These are phyloP conservation scores for Aspergillus mulundensis DNA, from an alignment of 495 filamentous ascomycete genomes.

Conservation along the genomic window DNA sequence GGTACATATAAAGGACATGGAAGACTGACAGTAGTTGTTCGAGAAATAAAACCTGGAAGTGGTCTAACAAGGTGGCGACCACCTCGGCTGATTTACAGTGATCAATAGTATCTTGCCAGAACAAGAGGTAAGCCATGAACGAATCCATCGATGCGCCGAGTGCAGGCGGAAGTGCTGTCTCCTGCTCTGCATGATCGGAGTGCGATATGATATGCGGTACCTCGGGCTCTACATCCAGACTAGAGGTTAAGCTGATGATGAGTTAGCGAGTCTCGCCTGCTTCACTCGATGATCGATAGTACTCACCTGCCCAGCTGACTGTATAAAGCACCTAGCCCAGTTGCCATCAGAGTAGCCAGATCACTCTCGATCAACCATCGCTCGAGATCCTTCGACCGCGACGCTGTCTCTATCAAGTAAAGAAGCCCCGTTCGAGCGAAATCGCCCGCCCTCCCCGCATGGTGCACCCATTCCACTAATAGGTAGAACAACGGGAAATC, in stretches of 20 bases:
- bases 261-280: background rate
- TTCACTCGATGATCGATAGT: background rate
- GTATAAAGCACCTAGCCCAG: slow-evolving; percentile 89
- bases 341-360: slow-evolving; percentile 94
- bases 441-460: slow-evolving; percentile 87
- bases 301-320: slow-evolving; percentile 82
- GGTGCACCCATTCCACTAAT: slow-evolving; percentile 91
- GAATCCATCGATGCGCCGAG: slow-evolving; percentile 82
- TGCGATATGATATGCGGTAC: slow-evolving; percentile 78
- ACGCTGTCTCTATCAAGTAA: slow-evolving; percentile 92
- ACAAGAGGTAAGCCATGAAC: slow-evolving; percentile 89
- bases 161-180: slow-evolving; percentile 38
- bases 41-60: slow-evolving; percentile 95
- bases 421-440: slow-evolving; percentile 95
- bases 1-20: background rate
- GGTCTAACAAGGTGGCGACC: slow-evolving; percentile 86
- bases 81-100: slow-evolving; percentile 91
- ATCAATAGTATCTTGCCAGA: slow-evolving; percentile 97
- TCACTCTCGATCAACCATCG: slow-evolving; percentile 97
- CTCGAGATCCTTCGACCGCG: slow-evolving; percentile 74
- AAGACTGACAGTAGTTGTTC: slow-evolving; percentile 80
- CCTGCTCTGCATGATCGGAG: slow-evolving; percentile 65
- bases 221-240: slow-evolving; percentile 47
- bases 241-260: slow-evolving; percentile 33
- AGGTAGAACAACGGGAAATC: slow-evolving; percentile 96